A percentile compares a stretch with the other conserved stretches of the same genome.
These are phyloP conservation scores for Metschnikowia hibisci DNA, from an alignment of 805 yeast genomes.

Conservation along the genomic window DNA sequence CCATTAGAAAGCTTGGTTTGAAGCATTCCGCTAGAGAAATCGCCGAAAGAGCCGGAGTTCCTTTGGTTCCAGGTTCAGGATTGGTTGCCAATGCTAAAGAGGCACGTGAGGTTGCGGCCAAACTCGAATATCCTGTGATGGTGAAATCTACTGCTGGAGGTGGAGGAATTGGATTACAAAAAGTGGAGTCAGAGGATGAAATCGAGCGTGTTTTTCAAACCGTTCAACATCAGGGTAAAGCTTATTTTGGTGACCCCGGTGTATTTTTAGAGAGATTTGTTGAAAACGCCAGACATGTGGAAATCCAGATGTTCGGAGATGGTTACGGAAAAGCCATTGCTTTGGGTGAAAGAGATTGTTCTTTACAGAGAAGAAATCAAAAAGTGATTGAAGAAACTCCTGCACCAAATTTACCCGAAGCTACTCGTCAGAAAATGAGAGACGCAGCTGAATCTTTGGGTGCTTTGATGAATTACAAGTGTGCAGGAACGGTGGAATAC, in stretches of 20 bases:
- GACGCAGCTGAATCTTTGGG: constrained; percentile 82
- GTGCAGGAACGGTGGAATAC: constrained; percentile 97
- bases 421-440: constrained; percentile 71
- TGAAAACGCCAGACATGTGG: constrained; percentile 93
- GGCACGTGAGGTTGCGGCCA: constrained; percentile 70
- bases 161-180: constrained; percentile 97
- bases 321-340: constrained; percentile 92
- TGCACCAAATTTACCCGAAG: constrained; percentile 86
- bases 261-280: constrained; percentile 94
- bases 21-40: constrained; percentile 96
- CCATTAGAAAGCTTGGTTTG: constrained; percentile 84
- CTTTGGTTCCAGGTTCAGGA: constrained; percentile 96
- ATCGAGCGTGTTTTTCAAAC: constrained; percentile 82
- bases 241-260: constrained; percentile 93
- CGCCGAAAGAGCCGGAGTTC: constrained; percentile 88
- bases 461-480: constrained; percentile 78
- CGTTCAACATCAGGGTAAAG: constrained; percentile 89
- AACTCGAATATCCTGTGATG: constrained; percentile 86
- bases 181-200: constrained; percentile 79
- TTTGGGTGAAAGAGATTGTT: constrained; percentile 95
- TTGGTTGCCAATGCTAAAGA: constrained; percentile 67
- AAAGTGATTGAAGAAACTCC: constrained; percentile 97
- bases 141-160: constrained; percentile 98
- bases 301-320: constrained; percentile 94
- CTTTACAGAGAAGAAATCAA: constrained; percentile 95